Conservation (phyloP, 2,329 filamentous ascomycete species). For the Metarhizium brunneum region DNA sequence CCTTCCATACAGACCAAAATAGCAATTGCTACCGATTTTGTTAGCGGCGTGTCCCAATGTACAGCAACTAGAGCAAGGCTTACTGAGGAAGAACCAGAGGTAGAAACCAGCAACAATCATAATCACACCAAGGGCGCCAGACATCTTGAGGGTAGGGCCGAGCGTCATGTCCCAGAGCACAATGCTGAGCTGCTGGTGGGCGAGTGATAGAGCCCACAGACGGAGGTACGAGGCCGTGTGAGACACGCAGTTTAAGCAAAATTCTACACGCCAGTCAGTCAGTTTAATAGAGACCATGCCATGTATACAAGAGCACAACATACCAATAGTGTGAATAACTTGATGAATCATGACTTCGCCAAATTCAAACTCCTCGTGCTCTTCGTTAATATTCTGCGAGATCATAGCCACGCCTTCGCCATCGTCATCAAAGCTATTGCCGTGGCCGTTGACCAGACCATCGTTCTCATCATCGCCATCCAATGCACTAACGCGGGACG, state of each 20-base stretch:
- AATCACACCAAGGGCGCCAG: constrained; percentile 62
- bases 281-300: neutral
- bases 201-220: constrained; percentile 93
- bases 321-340: constrained; percentile 96
- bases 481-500: constrained; percentile 75
- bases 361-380: constrained; percentile 96
- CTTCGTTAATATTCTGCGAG: constrained; percentile 73
- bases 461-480: constrained; percentile 77
- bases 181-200: constrained; percentile 93
- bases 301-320: constrained; percentile 21
- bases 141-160: constrained; percentile 59
- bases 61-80: constrained; percentile 10
- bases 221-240: constrained; percentile 98
- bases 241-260: constrained; percentile 97
- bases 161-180: constrained; percentile 98
- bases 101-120: constrained; percentile 76
- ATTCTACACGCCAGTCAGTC: constrained; percentile 52
- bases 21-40: constrained; percentile 26
- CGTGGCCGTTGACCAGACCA: constrained; percentile 43
- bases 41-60: constrained; percentile 13
- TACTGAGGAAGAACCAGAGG: constrained; percentile 79
- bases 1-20: constrained; percentile 92
- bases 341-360: constrained; percentile 98
- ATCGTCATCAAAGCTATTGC: constrained; percentile 52
- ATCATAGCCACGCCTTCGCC: constrained; percentile 82